Percentiles rank a stretch among this genome's conserved stretches.
phyloP scores from a whole-genome alignment of 1,139 yeast species.

The Pneumocystis sp. region DNA sequence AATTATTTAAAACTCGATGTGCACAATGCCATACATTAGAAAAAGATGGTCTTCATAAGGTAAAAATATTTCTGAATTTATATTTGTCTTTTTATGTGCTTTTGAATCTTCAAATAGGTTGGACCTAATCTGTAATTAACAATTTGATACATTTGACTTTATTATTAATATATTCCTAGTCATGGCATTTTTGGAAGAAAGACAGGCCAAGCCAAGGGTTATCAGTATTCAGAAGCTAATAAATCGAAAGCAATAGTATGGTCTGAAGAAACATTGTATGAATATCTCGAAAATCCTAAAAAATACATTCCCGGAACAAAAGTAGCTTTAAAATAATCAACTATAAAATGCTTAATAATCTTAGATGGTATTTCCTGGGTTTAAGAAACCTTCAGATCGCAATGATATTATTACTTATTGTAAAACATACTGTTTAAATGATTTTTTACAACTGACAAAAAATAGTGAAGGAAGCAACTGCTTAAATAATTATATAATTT shows the following conservation, averaged over 20 bases:
- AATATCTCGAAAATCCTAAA: conserved; percentile 92
- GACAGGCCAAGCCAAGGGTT: conserved; percentile 86
- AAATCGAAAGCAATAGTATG: conserved; percentile 59
- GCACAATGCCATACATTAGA: conserved; percentile 97
- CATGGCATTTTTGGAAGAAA: not conserved
- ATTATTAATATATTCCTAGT: not conserved
- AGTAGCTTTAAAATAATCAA: conserved; percentile 17
- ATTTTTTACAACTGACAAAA: not conserved
- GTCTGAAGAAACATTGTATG: conserved; percentile 78
- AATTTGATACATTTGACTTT: conserved; percentile 54
- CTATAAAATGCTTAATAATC: not conserved
- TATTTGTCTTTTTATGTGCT: not conserved
- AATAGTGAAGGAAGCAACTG: not conserved
- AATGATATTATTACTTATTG: conserved; percentile 81
- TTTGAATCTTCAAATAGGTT: not conserved
- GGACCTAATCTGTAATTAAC: conserved; percentile 40
- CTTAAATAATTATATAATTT: not conserved
- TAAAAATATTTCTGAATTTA: conserved; percentile 74
- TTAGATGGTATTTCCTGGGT: conserved; percentile 94
- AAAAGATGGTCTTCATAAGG: conserved; percentile 94
- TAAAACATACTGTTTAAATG: not conserved
- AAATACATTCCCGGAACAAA: conserved; percentile 99
- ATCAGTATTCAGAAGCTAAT: conserved; percentile 95
- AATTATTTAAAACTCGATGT: conserved; percentile 96
- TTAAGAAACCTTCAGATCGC: conserved; percentile 98